Percentiles rank a stretch among this genome's conserved stretches.
phyloP scores from a whole-genome alignment of 495 filamentous ascomycete genomes.

The Patellaria atrata region DNA sequence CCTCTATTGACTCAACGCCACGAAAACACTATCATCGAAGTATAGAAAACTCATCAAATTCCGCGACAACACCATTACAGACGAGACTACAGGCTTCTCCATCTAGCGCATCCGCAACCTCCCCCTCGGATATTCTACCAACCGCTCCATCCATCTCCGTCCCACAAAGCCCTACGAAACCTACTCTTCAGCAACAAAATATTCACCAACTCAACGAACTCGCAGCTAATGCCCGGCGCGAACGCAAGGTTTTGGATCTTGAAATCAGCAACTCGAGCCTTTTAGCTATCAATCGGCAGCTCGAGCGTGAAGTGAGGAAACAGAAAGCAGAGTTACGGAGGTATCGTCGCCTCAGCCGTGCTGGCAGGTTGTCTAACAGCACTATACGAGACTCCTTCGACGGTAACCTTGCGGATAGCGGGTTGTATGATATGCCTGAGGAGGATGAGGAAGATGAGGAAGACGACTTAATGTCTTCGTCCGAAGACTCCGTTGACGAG shows the following conservation, averaged over 20 bases:
- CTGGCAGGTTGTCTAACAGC: conserved; percentile 50
- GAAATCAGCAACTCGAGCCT: conserved; percentile 95
- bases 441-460: conserved; percentile 27
- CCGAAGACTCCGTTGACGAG: conserved; percentile 16
- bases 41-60: conserved; percentile 7
- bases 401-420: conserved; percentile 3
- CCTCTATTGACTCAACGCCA: conserved; percentile 24
- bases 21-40: conserved; percentile 7
- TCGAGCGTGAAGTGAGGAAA: conserved; percentile 82
- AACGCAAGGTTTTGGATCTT: conserved; percentile 92
- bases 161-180: conserved; percentile 37
- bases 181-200: conserved; percentile 13
- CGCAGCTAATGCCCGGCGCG: conserved; percentile 71
- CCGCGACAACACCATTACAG: too few relatives aligned
- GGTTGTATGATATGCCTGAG: conserved; percentile 36
- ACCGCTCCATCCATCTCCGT: conserved; percentile 24
- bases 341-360: conserved; percentile 65
- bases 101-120: conserved; percentile 5
- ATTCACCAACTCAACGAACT: conserved; percentile 46
- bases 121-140: conserved; percentile 10
- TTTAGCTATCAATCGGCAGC: conserved; percentile 86
- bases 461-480: conserved; percentile 12
- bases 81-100: too few relatives aligned
- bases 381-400: conserved; percentile 5
- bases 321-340: conserved; percentile 79